Evolutionary conservation across 2,329 filamentous ascomycete genomes (phyloP).

Genomic region (Aureobasidium sp.): DNA sequence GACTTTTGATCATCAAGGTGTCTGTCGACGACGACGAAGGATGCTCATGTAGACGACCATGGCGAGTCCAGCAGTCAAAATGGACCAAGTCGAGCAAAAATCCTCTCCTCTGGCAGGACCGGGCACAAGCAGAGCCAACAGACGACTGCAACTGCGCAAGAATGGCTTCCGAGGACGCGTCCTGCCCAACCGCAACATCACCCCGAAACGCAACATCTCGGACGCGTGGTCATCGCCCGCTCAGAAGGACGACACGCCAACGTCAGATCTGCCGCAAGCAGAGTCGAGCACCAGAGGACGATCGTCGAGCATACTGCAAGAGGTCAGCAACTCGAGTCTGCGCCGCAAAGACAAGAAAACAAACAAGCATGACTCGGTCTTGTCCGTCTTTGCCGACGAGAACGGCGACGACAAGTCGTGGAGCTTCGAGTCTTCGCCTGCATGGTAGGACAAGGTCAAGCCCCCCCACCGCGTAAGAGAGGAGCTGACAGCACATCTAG

Average conservation of each 20-base stretch:
- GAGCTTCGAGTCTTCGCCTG: constrained; percentile 16
- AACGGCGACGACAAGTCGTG: constrained; percentile 20
- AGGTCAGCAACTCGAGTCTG: constrained; percentile 20
- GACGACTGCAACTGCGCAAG: constrained; percentile 30
- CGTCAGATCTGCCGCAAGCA: constrained; percentile 17
- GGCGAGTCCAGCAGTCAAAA: not conserved
- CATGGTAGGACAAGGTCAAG: constrained; percentile 16
- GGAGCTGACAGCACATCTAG: constrained; percentile 14
- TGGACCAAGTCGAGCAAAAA: not conserved
- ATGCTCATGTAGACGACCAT: not conserved
- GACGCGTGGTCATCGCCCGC: constrained; percentile 18
- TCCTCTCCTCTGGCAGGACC: constrained; percentile 17
- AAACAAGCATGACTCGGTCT: constrained; percentile 16
- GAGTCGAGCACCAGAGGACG: constrained; percentile 11
- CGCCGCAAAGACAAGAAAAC: constrained; percentile 20
- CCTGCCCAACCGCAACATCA: constrained; percentile 27
- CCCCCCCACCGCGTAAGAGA: constrained; percentile 18
- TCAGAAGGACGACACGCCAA: constrained; percentile 22
- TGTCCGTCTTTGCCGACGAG: constrained; percentile 26
- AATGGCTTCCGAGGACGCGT: constrained; percentile 29
- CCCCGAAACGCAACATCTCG: constrained; percentile 23
- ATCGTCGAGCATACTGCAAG: constrained; percentile 18
- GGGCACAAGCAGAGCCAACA: constrained; percentile 24
- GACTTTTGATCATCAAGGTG: constrained; percentile 11
- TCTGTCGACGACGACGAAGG: not conserved